These are phyloP conservation scores for Rhizophora mangle DNA, from an alignment of 345 rosid genomes.

Conservation along the genomic window DNA sequence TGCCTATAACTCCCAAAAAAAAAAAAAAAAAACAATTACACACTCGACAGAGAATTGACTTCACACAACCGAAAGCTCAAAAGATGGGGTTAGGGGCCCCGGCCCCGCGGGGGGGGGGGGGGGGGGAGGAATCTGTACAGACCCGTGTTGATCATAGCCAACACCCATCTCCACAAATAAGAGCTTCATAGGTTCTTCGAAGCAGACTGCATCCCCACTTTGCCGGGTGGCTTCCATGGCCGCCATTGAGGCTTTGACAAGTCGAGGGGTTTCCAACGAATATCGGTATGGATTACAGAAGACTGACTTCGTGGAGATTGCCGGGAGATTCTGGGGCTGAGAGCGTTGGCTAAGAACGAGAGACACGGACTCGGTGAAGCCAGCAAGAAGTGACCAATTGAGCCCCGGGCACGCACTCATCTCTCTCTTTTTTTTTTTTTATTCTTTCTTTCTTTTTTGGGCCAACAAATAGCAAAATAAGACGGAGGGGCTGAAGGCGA, in stretches of 20 bases:
- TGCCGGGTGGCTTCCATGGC: slow-evolving; percentile 46
- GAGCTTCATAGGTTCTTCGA: slow-evolving; percentile 56
- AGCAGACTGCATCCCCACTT: slow-evolving; percentile 17
- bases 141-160: slow-evolving; percentile 99
- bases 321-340: neutral
- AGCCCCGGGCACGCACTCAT: neutral
- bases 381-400: neutral
- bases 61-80: no score
- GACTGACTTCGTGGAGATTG: neutral
- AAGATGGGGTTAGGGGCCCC: no score
- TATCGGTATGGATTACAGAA: slow-evolving; percentile 9
- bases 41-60: neutral
- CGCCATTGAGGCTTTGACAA: slow-evolving; percentile 15
- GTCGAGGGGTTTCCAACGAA: neutral
- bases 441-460: no score
- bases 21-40: neutral
- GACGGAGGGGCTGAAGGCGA: no score
- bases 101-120: neutral
- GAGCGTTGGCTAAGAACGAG: neutral
- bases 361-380: neutral
- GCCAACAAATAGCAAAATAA: no score
- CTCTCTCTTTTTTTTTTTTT: no score
- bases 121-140: neutral
- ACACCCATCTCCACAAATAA: slow-evolving; percentile 98
- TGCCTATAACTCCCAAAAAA: slow-evolving; percentile 51